These are phyloP conservation scores for Ajuga reptans DNA, from an alignment of 305 asterid genomes.

Conservation along the genomic window DNA sequence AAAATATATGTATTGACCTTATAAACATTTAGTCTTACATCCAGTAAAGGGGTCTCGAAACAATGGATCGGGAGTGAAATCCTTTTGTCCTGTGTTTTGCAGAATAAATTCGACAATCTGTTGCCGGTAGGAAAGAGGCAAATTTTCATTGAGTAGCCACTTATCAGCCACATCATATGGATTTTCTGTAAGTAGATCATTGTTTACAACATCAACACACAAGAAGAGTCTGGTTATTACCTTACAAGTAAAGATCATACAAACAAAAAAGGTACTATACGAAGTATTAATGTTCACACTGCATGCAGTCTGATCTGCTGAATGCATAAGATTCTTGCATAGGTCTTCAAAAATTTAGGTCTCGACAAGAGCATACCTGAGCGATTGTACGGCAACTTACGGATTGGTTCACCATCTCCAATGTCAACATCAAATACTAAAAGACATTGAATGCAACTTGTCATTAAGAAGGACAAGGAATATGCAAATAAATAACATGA, in stretches of 20 bases:
- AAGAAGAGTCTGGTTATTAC: conserved; percentile 1
- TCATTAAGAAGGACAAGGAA: conserved; percentile 21
- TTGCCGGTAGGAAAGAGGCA: conserved; percentile 80
- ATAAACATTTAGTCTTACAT: conserved; percentile 44
- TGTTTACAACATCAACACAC: conserved; percentile 15
- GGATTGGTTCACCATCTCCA: conserved; percentile 95
- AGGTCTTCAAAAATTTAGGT: conserved; percentile 3
- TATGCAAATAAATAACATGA: conserved; percentile 16
- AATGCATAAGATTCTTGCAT: conserved; percentile 2
- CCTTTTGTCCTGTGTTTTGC: conserved; percentile 72
- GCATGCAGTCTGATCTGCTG: no score
- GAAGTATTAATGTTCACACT: no score
- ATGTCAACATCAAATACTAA: conserved; percentile 96
- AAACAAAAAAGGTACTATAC: background rate
- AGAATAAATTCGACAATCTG: conserved; percentile 87
- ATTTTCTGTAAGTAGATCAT: conserved; percentile 50
- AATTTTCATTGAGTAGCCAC: conserved; percentile 86
- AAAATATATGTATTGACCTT: conserved; percentile 10
- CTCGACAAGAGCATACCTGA: conserved; percentile 49
- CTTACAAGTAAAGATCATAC: background rate
- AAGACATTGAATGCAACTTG: conserved; percentile 22
- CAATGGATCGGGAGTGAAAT: conserved; percentile 65
- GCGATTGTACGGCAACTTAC: conserved; percentile 85
- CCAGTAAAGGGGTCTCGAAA: conserved; percentile 93
- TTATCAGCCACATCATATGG: conserved; percentile 87